Conservation (phyloP, 2,329 filamentous ascomycete genomes). For the Lasiodiplodia hormozganensis region DNA sequence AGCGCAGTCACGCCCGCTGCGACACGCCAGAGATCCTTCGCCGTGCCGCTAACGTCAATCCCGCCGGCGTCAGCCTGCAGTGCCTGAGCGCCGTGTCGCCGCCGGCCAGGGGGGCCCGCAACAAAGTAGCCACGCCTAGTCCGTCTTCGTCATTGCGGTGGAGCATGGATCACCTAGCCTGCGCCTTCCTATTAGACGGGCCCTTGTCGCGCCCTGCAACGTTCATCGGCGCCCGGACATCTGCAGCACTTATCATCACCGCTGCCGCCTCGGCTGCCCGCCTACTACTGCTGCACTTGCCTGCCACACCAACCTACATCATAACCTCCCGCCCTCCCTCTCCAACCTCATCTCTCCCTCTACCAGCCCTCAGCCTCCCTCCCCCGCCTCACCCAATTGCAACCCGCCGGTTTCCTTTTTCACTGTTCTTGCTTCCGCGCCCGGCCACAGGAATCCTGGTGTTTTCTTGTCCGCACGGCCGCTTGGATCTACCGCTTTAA, state of each 20-base stretch:
- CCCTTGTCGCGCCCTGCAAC: conserved; percentile 30
- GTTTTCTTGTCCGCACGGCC: conserved; percentile 25
- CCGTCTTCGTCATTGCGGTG: conserved; percentile 27
- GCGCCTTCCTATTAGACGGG: conserved; percentile 30
- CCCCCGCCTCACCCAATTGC: conserved; percentile 13
- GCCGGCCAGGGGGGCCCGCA: conserved; percentile 27
- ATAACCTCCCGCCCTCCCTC: conserved; percentile 14
- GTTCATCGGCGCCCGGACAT: conserved; percentile 24
- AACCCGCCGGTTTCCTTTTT: conserved; percentile 12
- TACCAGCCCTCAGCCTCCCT: conserved; percentile 12
- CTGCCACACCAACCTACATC: conserved; percentile 21
- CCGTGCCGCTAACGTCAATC: conserved; percentile 28
- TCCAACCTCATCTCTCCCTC: conserved; percentile 7
- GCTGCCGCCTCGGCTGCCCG: conserved; percentile 26
- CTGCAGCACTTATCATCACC: conserved; percentile 30
- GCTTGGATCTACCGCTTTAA: conserved; percentile 22
- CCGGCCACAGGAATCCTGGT: conserved; percentile 26
- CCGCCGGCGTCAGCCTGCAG: conserved; percentile 23
- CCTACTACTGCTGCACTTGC: conserved; percentile 22
- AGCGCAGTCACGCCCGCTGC: conserved; percentile 21
- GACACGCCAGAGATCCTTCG: conserved; percentile 21
- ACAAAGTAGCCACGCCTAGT: conserved; percentile 24
- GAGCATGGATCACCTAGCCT: conserved; percentile 30
- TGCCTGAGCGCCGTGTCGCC: conserved; percentile 26
- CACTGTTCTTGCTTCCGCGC: neutral